Conservation (phyloP, 2,329 filamentous ascomycete genomes). For the Penicillium olsonii region DNA sequence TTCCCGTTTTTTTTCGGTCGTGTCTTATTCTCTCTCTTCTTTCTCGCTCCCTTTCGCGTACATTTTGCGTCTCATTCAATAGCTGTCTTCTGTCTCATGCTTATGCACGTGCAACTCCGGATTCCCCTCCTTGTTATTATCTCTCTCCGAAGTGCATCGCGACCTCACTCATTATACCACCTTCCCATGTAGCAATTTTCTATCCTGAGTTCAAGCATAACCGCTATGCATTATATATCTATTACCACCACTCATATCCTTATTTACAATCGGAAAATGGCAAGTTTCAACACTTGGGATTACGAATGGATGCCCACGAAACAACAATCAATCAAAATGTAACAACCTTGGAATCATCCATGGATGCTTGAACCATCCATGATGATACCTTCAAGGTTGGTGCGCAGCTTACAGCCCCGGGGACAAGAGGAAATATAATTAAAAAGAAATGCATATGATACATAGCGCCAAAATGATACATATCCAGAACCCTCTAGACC, state of each 20-base stretch:
- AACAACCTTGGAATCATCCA: too few species aligned
- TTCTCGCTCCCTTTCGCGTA: conserved; percentile 21
- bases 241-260: too few species aligned
- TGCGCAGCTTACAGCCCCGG: too few species aligned
- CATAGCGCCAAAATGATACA: conserved; percentile 29
- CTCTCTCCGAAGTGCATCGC: conserved; percentile 25
- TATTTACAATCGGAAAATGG: too few species aligned
- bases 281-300: too few species aligned
- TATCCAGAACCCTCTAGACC: conserved; percentile 8
- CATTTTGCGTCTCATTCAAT: conserved; percentile 3
- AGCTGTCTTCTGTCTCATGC: conserved; percentile 16
- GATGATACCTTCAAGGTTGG: too few species aligned
- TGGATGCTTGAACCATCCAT: too few species aligned
- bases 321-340: too few species aligned
- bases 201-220: conserved; percentile 6
- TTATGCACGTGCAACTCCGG: conserved; percentile 30
- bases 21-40: conserved; percentile 23
- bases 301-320: too few species aligned
- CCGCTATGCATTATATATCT: conserved; percentile 14
- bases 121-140: conserved; percentile 28
- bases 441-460: conserved; percentile 26
- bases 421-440: neutral
- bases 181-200: conserved; percentile 20
- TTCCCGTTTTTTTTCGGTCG: conserved; percentile 16
- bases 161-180: conserved; percentile 19